These are phyloP conservation scores for Thermochaetoides dissita DNA, from an alignment of 2,329 filamentous ascomycete species.

Conservation along the genomic window DNA sequence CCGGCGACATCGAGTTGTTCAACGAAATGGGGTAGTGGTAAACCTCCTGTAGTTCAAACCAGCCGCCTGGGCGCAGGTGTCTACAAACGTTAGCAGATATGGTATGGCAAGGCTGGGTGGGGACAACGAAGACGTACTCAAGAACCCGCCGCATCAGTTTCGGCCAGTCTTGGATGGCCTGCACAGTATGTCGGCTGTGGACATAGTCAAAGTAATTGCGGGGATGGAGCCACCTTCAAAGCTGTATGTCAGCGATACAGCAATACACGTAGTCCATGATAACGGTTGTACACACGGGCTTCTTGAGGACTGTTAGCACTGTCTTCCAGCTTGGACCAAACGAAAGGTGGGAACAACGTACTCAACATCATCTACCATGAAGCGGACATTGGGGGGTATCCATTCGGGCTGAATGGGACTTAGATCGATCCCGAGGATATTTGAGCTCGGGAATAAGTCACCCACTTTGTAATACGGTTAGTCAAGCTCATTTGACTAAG, in stretches of 20 bases:
- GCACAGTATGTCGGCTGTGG: slow-evolving; percentile 26
- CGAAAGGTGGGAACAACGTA: slow-evolving; percentile 2
- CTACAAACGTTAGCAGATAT: slow-evolving; percentile 13
- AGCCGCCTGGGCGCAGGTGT: slow-evolving; percentile 34
- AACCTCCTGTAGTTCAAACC: slow-evolving; percentile 37
- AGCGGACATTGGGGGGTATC: slow-evolving; percentile 46
- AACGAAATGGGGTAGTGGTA: slow-evolving; percentile 28
- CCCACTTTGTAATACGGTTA: slow-evolving; percentile 24
- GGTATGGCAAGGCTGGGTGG: not conserved
- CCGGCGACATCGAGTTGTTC: slow-evolving; percentile 27
- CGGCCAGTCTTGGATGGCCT: slow-evolving; percentile 43
- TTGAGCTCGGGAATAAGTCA: slow-evolving; percentile 27
- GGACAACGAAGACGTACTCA: slow-evolving; percentile 24
- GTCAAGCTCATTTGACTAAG: too few relatives aligned
- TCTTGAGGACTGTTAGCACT: slow-evolving; percentile 7
- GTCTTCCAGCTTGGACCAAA: slow-evolving; percentile 29
- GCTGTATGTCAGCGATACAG: not conserved
- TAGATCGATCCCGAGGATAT: slow-evolving; percentile 28
- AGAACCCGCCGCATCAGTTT: slow-evolving; percentile 31
- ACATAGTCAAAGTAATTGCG: slow-evolving; percentile 45
- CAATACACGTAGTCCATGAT: too few relatives aligned
- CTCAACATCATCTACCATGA: slow-evolving; percentile 50
- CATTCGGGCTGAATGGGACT: slow-evolving; percentile 33
- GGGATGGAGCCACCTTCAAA: slow-evolving; percentile 30
- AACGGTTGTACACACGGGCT: slow-evolving; percentile 12